A percentile compares a stretch with the other conserved stretches of the same genome.
phyloP scores from a whole-genome alignment of 1,284 basidiomycete species.

The Afroboletus lepidellus region DNA sequence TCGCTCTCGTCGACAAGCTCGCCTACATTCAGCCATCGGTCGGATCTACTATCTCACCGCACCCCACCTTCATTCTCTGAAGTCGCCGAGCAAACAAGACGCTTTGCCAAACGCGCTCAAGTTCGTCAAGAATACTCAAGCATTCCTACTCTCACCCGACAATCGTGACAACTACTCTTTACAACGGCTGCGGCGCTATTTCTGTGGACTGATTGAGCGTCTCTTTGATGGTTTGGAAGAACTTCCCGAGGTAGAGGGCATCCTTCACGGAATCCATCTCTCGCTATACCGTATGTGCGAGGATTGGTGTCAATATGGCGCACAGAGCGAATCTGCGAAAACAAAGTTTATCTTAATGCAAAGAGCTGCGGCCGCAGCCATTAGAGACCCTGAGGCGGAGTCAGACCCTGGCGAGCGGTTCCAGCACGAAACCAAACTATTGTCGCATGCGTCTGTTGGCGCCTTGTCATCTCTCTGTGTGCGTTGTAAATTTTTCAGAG shows the following conservation, averaged over 20 bases:
- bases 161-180: slow-evolving; percentile 78
- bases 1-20: slow-evolving; percentile 72
- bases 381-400: slow-evolving; percentile 44
- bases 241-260: slow-evolving; percentile 72
- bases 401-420: slow-evolving; percentile 65
- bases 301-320: slow-evolving; percentile 91
- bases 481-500: slow-evolving; percentile 35
- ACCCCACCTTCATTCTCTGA: slow-evolving; percentile 70
- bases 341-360: slow-evolving; percentile 77
- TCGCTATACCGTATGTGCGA: slow-evolving; percentile 85
- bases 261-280: slow-evolving; percentile 75
- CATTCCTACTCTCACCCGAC: slow-evolving; percentile 71
- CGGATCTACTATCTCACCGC: slow-evolving; percentile 88
- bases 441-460: slow-evolving; percentile 79
- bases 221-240: slow-evolving; percentile 78
- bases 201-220: slow-evolving; percentile 86
- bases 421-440: slow-evolving; percentile 67
- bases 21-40: slow-evolving; percentile 86
- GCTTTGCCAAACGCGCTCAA: slow-evolving; percentile 80
- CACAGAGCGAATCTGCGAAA: slow-evolving; percentile 71
- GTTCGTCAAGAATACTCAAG: slow-evolving; percentile 82
- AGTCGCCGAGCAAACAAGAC: slow-evolving; percentile 67
- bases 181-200: slow-evolving; percentile 83
- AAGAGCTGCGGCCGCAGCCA: slow-evolving; percentile 59
- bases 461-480: slow-evolving; percentile 87